Evolutionary conservation across 306 rosid species (phyloP), one percentile per base, ranked within the genome.

Genomic region (Alnus rubra): DNA sequence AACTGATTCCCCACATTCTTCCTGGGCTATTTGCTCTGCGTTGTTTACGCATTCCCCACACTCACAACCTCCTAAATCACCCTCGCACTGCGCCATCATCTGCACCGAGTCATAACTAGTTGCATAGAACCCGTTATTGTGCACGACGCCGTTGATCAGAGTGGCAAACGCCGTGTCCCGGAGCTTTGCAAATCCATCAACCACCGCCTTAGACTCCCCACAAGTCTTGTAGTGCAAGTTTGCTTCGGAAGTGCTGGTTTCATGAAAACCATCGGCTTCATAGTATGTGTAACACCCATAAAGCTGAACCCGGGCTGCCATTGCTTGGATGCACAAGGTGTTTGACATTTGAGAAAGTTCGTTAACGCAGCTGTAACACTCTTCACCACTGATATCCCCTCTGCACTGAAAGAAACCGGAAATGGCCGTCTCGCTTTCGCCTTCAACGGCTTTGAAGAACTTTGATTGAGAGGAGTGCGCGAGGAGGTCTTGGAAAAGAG

Each of bases 371-470:
- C 31, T 55, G 76, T 78, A 74, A 55, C 98, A 94, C 37, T 83
- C 92, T n/a, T 79, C 71, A 1, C 33, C 47, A 76, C 64, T 79
- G 51, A 90, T 80, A 14, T 90, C 91, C 0, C 86, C 74, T 45
- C 92, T 82, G 75, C 98, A 94, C 56, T 94, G 98, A n/a, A 85
- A 94, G 50, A 86, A 80, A 7, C 91, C 94, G 2, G 85, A 82
- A 64, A 91, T 69, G 53, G 71, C 59, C 2, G 68, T 55, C 16
- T 75, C 81, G 0, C 55, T 47, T n/a, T 71, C 67, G 1, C 73
- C 10, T 71, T 86, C 81, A 23, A 7, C 65, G 78, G 88, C 76
- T 74, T 74, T 88, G 88, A 87, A 90, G 84, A 90, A 93, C 59
- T 75, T 91, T 33, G 84, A 51, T 8, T 86, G 86, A 19, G 86